Evolutionary conservation across 148 eudicot genomes (phyloP), one percentile per base, ranked within the genome.

Genomic region (Spergularia marina): DNA sequence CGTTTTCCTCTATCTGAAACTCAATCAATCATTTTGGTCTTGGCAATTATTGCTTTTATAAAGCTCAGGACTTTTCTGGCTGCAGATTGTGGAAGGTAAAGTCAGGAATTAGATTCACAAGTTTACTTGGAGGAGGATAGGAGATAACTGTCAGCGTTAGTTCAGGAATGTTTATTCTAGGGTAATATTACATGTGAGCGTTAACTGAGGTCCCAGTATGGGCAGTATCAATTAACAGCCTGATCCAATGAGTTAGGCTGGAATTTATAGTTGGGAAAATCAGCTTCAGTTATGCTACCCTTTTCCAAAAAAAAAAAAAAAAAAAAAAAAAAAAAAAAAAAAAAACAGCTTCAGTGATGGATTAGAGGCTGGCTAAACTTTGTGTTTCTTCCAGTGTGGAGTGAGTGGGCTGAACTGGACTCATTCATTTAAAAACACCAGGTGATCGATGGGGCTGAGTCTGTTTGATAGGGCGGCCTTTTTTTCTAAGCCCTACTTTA

Each of bases 361-460:
- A 84, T 82, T 87, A 71, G 84, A 87, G 77, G 85, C 87, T 79
- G 84, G 85, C 62, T 72, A 89, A 75, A 74, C 56, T 7, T 10
- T 62, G 59, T 82, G 30, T 70, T 77, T 15, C 67, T 6, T 76
- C 16, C 56, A 74, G 30, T 68, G 51, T 72, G 77, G 63, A 68
- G 64, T 11, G 85, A 95, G 99, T 95, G 99, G 99, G 73, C 83
- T 59, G 99, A 95, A 55, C 94, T 92, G 66, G 97, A 92, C 68
- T 81, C 86, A 15, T 94, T 95, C 71, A 83, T 92, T 55, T 81
- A 89, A 85, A 91, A 91, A 82, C 78, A 92, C 69, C 82, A 87
- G 83, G 84, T 77, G 66, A 84, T 87, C 75, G 84, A 89, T 59
- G 94, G 94, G 13, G 90, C 92, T 75, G 85, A 87, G 68, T 78